Conservation (phyloP, 495 filamentous ascomycete species). For the Aspergillus nanangensis region DNA sequence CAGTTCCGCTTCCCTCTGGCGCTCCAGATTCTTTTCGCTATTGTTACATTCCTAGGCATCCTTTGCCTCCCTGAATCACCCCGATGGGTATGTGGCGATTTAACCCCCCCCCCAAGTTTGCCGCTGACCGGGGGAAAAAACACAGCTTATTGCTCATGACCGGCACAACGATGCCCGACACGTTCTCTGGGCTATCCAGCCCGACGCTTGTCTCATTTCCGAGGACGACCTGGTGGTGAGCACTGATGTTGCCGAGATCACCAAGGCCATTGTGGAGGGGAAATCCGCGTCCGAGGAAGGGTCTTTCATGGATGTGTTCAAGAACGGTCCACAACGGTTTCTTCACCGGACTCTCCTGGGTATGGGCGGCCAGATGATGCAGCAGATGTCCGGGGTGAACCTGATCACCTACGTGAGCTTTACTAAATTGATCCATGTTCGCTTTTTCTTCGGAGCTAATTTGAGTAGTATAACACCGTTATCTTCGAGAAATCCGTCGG, state of each 20-base stretch:
- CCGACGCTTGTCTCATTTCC: slow-evolving; percentile 24
- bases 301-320: slow-evolving; percentile 32
- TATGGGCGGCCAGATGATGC: slow-evolving; percentile 41
- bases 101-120: too few species aligned
- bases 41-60: slow-evolving; percentile 42
- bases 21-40: slow-evolving; percentile 52
- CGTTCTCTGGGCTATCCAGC: slow-evolving; percentile 28
- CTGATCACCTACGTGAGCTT: slow-evolving; percentile 35
- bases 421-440: neutral
- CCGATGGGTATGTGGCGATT: slow-evolving; percentile 33
- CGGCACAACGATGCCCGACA: slow-evolving; percentile 26
- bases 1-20: slow-evolving; percentile 50
- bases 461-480: slow-evolving; percentile 26
- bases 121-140: neutral
- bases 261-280: slow-evolving; percentile 26
- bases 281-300: slow-evolving; percentile 20
- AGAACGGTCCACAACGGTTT: slow-evolving; percentile 27
- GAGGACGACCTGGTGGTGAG: slow-evolving; percentile 21
- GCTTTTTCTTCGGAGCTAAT: neutral
- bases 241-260: slow-evolving; percentile 25
- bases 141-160: slow-evolving; percentile 28
- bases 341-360: slow-evolving; percentile 30
- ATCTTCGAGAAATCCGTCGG: slow-evolving; percentile 34
- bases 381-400: slow-evolving; percentile 43
- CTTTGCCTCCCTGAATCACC: slow-evolving; percentile 52